Evolutionary conservation across 352 stramenopile genomes (phyloP), one percentile per base, ranked within the genome.

Genomic region (Stephanocyclus meneghinianus): DNA sequence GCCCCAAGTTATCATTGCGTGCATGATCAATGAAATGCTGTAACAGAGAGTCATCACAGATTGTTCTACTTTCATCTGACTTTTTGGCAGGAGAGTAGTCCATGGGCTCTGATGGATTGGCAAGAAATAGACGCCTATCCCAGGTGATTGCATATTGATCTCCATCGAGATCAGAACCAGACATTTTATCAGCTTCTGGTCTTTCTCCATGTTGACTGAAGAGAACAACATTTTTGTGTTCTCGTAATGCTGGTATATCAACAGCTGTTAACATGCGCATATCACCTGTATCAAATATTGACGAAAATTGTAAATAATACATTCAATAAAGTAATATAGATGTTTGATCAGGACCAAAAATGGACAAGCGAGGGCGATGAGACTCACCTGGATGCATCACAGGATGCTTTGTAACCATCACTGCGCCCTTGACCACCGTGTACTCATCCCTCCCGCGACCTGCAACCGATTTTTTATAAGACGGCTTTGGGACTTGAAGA

Each of bases 21-120:
- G 55, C 53, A 75, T 80, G 73, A 62, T 80, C 61, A 26, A 80
- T 74, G 35, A 80, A 80, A 53, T 80, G 73, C 18, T 53, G 21
- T 26, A 80, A 26, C 2, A 80, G 57, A 62, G 37, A 29, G 5
- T 63, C 57, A 47, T 64, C 40, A 15, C 21, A 65, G 40, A 66
- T 74, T 5, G 16, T 7, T 21, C 47, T 30, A 32, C 13, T 47
- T 57, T 64, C 40, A 44, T 35, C 37, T 13, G 50, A n/a, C 16
- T 67, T 55, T 21, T 44, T 69, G 16, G 56, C 55, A 26, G 73
- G 64, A 50, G 53, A 35, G n/a, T 71, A 80, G 21, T 80, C 64
- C 63, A 74, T 68, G 51, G 73, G 63, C 16, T 63, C 47, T 48
- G n/a, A 15, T 61, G 30, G 67, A 9, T 10, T 57, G 18, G 9